These are phyloP conservation scores for Aureobasidium subglaciale DNA, from an alignment of 2,329 filamentous ascomycete species.

Conservation along the genomic window DNA sequence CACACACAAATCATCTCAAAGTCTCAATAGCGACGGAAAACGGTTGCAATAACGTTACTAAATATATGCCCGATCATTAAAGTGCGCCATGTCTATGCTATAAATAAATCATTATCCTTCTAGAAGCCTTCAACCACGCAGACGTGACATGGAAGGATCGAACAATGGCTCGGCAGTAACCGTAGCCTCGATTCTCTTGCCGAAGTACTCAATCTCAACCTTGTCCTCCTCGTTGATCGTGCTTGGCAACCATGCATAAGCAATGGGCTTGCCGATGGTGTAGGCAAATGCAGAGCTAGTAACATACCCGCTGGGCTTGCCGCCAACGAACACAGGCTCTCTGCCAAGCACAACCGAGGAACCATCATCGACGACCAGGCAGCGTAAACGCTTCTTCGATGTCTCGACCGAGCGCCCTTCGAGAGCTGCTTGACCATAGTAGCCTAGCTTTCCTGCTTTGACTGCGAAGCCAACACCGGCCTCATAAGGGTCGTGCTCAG, in stretches of 20 bases:
- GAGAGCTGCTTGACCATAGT: conserved; percentile 47
- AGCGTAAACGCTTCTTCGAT: conserved; percentile 35
- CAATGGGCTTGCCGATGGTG: conserved; percentile 51
- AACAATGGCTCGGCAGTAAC: conserved; percentile 45
- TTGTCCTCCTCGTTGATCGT: conserved; percentile 39
- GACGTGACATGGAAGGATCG: conserved; percentile 12
- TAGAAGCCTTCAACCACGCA: conserved; percentile 8
- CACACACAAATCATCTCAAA: background rate
- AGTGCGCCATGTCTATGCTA: conserved; percentile 13
- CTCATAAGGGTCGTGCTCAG: conserved; percentile 55
- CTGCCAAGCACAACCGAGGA: conserved; percentile 53
- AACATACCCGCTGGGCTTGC: conserved; percentile 48
- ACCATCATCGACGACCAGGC: conserved; percentile 50
- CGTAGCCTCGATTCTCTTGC: conserved; percentile 46
- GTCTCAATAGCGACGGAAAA: background rate
- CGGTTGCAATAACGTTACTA: background rate
- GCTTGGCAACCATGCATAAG: conserved; percentile 51
- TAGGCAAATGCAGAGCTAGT: conserved; percentile 57
- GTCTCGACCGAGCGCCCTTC: conserved; percentile 34
- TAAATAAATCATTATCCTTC: conserved; percentile 8
- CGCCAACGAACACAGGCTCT: conserved; percentile 51
- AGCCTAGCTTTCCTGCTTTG: conserved; percentile 41
- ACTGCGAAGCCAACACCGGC: conserved; percentile 49
- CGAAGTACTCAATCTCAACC: conserved; percentile 59
- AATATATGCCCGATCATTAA: conserved; percentile 10